Evolutionary conservation across 371 early-diverging fungal species (phyloP), one percentile per base, ranked within the genome.

Genomic region (Mucor piriformis): DNA sequence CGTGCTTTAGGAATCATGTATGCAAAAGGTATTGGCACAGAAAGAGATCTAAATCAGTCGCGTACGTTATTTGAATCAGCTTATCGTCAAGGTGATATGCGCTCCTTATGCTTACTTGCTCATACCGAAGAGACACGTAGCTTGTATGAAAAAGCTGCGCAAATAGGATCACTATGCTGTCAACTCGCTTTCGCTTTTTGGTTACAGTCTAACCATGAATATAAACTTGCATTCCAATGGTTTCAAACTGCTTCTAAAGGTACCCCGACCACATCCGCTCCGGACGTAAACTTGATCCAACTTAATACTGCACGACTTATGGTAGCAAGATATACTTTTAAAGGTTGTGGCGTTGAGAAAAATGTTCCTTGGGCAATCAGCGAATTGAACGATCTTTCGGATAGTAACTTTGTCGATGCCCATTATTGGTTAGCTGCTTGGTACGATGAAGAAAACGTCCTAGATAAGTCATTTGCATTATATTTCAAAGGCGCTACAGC

Each of bases 11-110:
- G 71, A 0, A 33, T 66, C 20, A 70, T 72, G 71, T 79, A 73
- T 59, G 63, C 61, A 27, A 59, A 72, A 46, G 73, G 74, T 0
- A 55, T 66, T 33, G 81, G 77, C 8, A 59, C 66, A 70, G 6
- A 72, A 62, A 33, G 67, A 66, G 69, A 88, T 56, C 64, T 79
- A 32, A 15, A 29, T 10, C 40, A 59, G 23, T 88, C 91, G 0
- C 73, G 83, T 6, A 32, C 55, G 0, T 81, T 84, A 71, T 93
- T 87, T 71, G 53, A 64, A 25, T 71, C 63, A 24, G 82, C 88
- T 8, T 85, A 88, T 1, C 55, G 67, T 3, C 67, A 76, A 33
- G 87, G 87, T n/a, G 79, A 88, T 50, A 67, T 76, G 6, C 49
- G 82, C 21, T 85, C 90, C 3, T 73, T 85, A 51, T 76, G 85